Evolutionary conservation across 371 early-diverging fungal genomes (phyloP).

Genomic region (Gilbertella persicaria): DNA sequence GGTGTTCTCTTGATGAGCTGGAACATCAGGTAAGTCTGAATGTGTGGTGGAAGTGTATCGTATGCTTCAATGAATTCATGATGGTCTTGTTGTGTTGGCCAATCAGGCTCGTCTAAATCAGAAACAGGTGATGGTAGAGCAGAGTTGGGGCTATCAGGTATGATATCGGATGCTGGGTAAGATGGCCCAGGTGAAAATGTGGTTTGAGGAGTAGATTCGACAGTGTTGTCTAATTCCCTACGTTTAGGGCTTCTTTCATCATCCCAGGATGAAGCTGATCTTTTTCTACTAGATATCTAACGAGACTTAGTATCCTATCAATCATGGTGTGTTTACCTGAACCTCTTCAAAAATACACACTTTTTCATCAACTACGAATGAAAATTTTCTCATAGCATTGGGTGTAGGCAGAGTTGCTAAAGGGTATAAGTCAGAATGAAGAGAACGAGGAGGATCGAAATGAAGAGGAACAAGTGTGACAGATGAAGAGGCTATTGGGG

Average conservation of each 20-base stretch:
- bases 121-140: constrained; percentile 38
- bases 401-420: constrained; percentile 20
- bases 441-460: constrained; percentile 10
- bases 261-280: constrained; percentile 28
- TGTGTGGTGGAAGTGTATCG: constrained; percentile 32
- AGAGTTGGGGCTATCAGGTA: constrained; percentile 34
- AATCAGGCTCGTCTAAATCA: constrained; percentile 15
- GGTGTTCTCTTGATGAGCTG: constrained; percentile 46
- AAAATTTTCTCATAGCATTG: constrained; percentile 11
- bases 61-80: constrained; percentile 32
- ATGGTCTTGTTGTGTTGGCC: constrained; percentile 3
- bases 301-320: background rate
- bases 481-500: background rate
- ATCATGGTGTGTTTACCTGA: constrained; percentile 5
- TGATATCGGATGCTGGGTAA: constrained; percentile 7
- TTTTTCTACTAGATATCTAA: constrained; percentile 14
- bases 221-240: constrained; percentile 16
- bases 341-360: constrained; percentile 22
- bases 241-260: constrained; percentile 27
- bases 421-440: constrained; percentile 27
- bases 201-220: constrained; percentile 4
- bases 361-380: constrained; percentile 17
- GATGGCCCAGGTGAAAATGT: constrained; percentile 13
- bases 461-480: constrained; percentile 17
- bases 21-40: constrained; percentile 42